Evolutionary conservation across 176 grass and related monocot genomes (phyloP), one percentile per base, ranked within the genome.

Genomic region (Dendrocalamus sinicus): DNA sequence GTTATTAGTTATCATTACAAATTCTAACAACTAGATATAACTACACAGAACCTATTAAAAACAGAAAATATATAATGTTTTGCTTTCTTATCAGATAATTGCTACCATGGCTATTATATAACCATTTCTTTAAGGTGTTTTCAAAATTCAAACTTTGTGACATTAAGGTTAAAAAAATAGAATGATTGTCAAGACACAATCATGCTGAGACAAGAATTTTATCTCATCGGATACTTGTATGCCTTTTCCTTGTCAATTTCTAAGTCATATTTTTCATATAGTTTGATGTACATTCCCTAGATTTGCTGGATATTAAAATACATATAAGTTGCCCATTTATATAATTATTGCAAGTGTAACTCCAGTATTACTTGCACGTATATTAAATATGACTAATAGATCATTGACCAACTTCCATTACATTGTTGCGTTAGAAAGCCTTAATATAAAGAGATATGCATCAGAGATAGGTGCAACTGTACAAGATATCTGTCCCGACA

Each of bases 271-370:
- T 67, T 52, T 66, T 22, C 22, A 24, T 43, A 73, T 67, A 76
- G 60, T 84, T 52, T 2, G 20, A 76, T 67, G 5, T 24, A 22
- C 30, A 83, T 20, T 67, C 28, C 15, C 63, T 78, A 47, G 22
- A 82, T 26, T 78, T 73, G 12, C 16, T 87, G 84, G 40, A 59
- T 67, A 79, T 19, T 74, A 46, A 75, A 83, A 60, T 53, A 62
- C 3, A 50, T 50, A 73, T 14, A 87, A 51, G 3, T 58, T 67
- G 1, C 16, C 23, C 13, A 85, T 67, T 75, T 78, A 69, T 70
- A 82, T 48, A 74, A n/a, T 28, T 73, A 67, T 39, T 72, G 11
- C 26, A 78, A 72, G 55, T 67, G 44, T 28, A 66, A 68, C 10
- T 67, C 45, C 70, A 78, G 58, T 12, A 47, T 68, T 59, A 83